Percentiles rank a stretch among this genome's conserved stretches.
Conservation (phyloP, 257 asterid genomes). For the Oldenlandia corymbosa region DNA sequence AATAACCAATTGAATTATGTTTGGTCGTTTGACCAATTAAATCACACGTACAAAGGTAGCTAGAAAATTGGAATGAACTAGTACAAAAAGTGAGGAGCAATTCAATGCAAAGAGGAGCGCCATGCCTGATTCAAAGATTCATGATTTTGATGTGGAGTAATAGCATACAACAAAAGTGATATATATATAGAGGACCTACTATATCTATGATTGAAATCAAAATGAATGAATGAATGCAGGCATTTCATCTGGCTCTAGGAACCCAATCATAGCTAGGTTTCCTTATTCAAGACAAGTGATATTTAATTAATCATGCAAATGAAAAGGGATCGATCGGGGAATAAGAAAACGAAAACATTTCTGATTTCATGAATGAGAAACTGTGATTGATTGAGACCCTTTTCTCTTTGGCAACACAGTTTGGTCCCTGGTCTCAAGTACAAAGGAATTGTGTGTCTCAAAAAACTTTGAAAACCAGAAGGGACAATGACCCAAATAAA, state of each 20-base stretch:
- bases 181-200: constrained; percentile 16
- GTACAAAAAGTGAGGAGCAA: no score
- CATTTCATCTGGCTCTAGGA: constrained; percentile 11
- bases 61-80: constrained; percentile 10
- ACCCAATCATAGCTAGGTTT: constrained; percentile 17
- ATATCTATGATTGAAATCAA: constrained; percentile 25
- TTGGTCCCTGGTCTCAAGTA: constrained; percentile 18
- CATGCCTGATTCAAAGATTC: constrained; percentile 8
- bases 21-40: no score
- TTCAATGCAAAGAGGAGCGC: no score
- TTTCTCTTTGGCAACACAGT: neutral
- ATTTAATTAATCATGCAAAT: neutral
- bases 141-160: constrained; percentile 23
- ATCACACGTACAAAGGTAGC: no score
- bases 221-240: constrained; percentile 1
- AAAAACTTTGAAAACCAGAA: neutral
- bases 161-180: neutral
- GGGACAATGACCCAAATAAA: constrained; percentile 14
- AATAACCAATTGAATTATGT: no score
- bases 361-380: constrained; percentile 8
- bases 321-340: constrained; percentile 1
- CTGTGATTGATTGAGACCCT: constrained; percentile 3
- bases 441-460: constrained; percentile 12
- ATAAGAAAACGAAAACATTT: constrained; percentile 5
- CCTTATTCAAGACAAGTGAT: constrained; percentile 17